Evolutionary conservation across 345 rosid genomes (phyloP).

Genomic region (Sonneratia caseolaris): DNA sequence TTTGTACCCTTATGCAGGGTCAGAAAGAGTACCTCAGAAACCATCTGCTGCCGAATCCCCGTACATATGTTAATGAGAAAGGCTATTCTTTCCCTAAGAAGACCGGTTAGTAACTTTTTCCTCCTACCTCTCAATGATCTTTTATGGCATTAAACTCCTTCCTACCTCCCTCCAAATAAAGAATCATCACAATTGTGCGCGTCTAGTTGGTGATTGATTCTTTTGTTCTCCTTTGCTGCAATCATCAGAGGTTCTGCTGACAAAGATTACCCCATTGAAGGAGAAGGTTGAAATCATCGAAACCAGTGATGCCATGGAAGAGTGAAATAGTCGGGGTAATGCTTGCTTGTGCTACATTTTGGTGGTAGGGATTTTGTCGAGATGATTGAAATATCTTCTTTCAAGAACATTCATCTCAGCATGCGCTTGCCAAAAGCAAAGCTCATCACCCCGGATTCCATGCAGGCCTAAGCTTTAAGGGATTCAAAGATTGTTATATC

Average conservation of each 20-base stretch:
- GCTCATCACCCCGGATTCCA: no score
- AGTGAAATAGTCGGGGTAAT: not conserved
- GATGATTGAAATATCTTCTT: no score
- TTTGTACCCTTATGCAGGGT: constrained; percentile 5
- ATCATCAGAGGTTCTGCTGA: constrained; percentile 16
- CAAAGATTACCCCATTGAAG: constrained; percentile 16
- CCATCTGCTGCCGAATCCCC: constrained; percentile 21
- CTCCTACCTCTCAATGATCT: no score
- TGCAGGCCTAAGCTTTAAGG: no score
- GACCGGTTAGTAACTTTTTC: constrained; percentile 12
- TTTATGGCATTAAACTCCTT: not conserved
- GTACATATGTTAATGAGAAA: constrained; percentile 13
- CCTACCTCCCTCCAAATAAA: not conserved
- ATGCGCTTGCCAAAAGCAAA: no score
- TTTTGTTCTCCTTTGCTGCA: not conserved
- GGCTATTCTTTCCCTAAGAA: constrained; percentile 16
- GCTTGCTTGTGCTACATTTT: not conserved
- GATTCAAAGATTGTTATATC: no score
- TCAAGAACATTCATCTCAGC: no score
- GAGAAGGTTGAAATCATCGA: constrained; percentile 12
- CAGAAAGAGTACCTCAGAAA: constrained; percentile 20
- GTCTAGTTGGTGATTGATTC: not conserved
- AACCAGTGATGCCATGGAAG: constrained; percentile 19
- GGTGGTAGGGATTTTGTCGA: no score
- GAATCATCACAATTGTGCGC: not conserved